A percentile compares a stretch with the other conserved stretches of the same genome.
These are phyloP conservation scores for Keithomyces neogunnii DNA, from an alignment of 2,329 filamentous ascomycete species.

Conservation along the genomic window DNA sequence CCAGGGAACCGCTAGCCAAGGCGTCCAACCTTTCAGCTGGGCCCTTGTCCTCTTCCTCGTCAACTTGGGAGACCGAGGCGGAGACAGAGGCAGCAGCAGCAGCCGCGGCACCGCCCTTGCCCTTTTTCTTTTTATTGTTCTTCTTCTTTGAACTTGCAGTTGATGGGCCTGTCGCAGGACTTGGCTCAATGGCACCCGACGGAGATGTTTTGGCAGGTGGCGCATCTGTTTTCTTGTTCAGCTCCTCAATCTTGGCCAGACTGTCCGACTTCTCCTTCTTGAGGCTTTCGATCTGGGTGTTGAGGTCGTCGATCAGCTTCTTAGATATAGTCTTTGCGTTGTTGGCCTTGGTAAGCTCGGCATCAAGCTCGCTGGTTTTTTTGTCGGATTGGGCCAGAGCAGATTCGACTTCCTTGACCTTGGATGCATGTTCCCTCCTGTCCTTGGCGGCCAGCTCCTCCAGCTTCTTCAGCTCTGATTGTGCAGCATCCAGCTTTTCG, in stretches of 20 bases:
- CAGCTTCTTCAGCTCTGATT: conserved; percentile 35
- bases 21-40: conserved; percentile 12
- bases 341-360: conserved; percentile 29
- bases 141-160: conserved; percentile 41
- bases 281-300: conserved; percentile 26
- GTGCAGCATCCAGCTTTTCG: conserved; percentile 35
- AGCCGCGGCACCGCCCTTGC: conserved; percentile 53
- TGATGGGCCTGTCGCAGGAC: conserved; percentile 15
- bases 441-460: conserved; percentile 27
- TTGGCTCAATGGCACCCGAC: conserved; percentile 9
- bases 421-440: conserved; percentile 21
- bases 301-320: conserved; percentile 29
- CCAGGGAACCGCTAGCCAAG: conserved; percentile 28
- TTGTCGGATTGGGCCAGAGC: conserved; percentile 26
- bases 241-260: conserved; percentile 26
- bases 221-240: conserved; percentile 35
- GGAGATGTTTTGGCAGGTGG: conserved; percentile 13
- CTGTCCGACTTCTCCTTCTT: conserved; percentile 24
- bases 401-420: conserved; percentile 26
- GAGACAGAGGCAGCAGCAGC: conserved; percentile 23
- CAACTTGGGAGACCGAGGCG: conserved; percentile 16
- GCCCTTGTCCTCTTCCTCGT: conserved; percentile 23
- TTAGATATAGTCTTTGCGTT: conserved; percentile 33
- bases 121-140: conserved; percentile 90
- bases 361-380: conserved; percentile 29